Evolutionary conservation across 352 stramenopile species (phyloP).

Genomic region (Phytophthora fragariae): DNA sequence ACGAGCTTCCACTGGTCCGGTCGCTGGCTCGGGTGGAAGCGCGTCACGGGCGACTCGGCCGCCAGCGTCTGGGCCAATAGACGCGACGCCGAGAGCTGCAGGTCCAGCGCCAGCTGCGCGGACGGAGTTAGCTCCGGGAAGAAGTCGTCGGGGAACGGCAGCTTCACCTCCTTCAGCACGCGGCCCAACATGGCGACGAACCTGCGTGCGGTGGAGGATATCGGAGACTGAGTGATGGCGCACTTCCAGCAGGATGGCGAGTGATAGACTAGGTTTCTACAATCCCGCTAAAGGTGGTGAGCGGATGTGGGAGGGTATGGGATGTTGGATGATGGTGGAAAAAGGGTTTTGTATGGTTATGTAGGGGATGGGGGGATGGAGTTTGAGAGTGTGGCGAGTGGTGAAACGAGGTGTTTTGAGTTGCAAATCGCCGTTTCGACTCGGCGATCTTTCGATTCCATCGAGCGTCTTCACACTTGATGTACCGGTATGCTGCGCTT

Average conservation of each 20-base stretch:
- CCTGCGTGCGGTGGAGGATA: constrained; percentile 1
- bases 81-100: constrained; percentile 43
- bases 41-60: constrained; percentile 52
- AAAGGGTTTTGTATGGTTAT: background rate
- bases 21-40: constrained; percentile 59
- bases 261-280: background rate
- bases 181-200: constrained; percentile 51
- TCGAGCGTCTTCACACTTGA: background rate
- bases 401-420: constrained; percentile 6
- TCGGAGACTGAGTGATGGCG: constrained; percentile 31
- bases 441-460: constrained; percentile 5
- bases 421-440: constrained; percentile 25
- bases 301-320: background rate
- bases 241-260: constrained; percentile 10
- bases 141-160: constrained; percentile 75
- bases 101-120: constrained; percentile 39
- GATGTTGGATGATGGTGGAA: background rate
- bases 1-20: constrained; percentile 70
- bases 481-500: background rate
- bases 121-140: constrained; percentile 59
- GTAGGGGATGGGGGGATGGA: background rate
- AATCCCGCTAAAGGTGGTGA: background rate
- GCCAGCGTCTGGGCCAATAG: constrained; percentile 53
- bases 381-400: background rate
- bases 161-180: constrained; percentile 68